Conservation (phyloP, 805 yeast genomes). For the Schizosaccharomyces lindneri region DNA sequence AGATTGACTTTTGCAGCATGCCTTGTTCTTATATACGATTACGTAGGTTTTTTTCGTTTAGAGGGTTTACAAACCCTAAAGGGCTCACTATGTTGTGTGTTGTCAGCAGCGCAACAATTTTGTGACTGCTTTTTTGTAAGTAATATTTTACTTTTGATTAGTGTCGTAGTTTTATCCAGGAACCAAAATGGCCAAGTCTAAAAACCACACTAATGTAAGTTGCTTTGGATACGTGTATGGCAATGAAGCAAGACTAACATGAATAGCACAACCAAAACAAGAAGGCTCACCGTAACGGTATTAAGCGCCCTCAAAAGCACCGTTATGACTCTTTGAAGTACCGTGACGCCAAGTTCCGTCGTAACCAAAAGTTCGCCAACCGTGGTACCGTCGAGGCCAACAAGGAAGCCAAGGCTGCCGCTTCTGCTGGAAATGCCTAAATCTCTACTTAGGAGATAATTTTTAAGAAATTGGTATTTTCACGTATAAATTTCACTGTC, state of each 20-base stretch:
- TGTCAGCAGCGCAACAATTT: no score
- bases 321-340: slow-evolving; percentile 96
- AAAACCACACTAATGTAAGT: slow-evolving; percentile 74
- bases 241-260: not conserved
- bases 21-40: no score
- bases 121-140: not conserved
- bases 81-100: no score
- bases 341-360: slow-evolving; percentile 96
- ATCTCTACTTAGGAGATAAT: no score
- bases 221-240: not conserved
- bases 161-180: not conserved
- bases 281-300: slow-evolving; percentile 98
- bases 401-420: slow-evolving; percentile 5
- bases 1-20: no score
- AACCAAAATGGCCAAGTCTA: slow-evolving; percentile 76
- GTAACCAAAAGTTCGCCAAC: slow-evolving; percentile 72
- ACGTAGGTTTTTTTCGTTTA: no score
- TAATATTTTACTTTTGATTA: slow-evolving; percentile 1
- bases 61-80: no score
- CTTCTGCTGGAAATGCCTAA: not conserved
- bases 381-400: slow-evolving; percentile 1
- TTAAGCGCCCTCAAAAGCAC: slow-evolving; percentile 96
- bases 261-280: slow-evolving; percentile 78
- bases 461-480: no score
- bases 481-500: no score